Conservation (phyloP, 306 rosid species). For the Nissolia schottii region DNA sequence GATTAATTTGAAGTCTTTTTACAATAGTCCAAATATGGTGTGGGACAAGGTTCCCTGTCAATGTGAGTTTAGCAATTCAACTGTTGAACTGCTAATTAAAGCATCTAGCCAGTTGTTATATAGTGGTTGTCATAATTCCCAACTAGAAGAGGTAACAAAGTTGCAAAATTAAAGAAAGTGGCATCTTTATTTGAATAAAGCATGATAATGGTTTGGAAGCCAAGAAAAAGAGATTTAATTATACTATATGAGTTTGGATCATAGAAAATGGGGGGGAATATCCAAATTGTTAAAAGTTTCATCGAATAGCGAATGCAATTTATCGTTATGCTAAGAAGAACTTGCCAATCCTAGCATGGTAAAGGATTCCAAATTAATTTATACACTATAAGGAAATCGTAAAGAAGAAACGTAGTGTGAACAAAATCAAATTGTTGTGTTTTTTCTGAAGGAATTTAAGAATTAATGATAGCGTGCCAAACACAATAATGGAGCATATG, state of each 20-base stretch:
- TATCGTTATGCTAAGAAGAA: conserved; percentile 1
- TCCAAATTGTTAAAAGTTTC: not conserved
- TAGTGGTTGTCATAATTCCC: not conserved
- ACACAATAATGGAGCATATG: not conserved
- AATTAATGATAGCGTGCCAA: not conserved
- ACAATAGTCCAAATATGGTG: not conserved
- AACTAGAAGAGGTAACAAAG: not conserved
- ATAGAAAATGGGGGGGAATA: not conserved
- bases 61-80: not conserved
- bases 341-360: not conserved
- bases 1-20: not conserved
- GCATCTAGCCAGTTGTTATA: conserved; percentile 9
- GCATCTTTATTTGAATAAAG: not conserved
- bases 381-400: not conserved
- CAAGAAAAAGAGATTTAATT: not conserved
- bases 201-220: not conserved
- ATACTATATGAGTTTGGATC: not conserved
- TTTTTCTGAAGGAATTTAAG: not conserved
- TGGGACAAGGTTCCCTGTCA: not conserved
- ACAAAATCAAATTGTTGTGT: conserved; percentile 1
- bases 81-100: not conserved
- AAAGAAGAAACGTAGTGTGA: not conserved
- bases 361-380: not conserved
- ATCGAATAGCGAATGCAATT: not conserved
- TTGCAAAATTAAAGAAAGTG: not conserved